These are phyloP conservation scores for Coemansia aciculifera DNA, from an alignment of 192 early-diverging fungal species.

Conservation along the genomic window DNA sequence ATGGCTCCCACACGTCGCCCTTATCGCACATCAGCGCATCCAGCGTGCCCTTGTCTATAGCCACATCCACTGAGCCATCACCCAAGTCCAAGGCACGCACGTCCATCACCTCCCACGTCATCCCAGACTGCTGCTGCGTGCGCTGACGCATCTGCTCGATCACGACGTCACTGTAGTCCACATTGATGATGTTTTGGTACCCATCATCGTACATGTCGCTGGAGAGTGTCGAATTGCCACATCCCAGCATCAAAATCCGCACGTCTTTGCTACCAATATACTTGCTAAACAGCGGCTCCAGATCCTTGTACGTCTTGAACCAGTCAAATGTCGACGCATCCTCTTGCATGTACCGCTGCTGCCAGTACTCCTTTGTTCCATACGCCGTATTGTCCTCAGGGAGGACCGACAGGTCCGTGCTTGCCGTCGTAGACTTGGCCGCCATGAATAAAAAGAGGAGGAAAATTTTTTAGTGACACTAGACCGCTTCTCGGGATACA, in stretches of 20 bases:
- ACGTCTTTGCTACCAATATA: constrained; percentile 58
- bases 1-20: constrained; percentile 87
- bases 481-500: not conserved
- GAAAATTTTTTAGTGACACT: not conserved
- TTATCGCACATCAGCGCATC: constrained; percentile 86
- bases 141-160: constrained; percentile 73
- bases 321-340: constrained; percentile 72
- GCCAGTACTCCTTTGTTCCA: constrained; percentile 79
- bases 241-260: constrained; percentile 80
- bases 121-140: constrained; percentile 27
- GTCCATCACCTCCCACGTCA: constrained; percentile 71
- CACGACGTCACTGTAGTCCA: constrained; percentile 78
- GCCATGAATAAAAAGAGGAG: not conserved
- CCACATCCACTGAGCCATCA: constrained; percentile 66
- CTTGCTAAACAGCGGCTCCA: constrained; percentile 62
- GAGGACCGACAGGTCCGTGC: constrained; percentile 51
- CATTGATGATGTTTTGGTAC: constrained; percentile 71
- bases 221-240: constrained; percentile 79
- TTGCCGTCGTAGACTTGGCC: constrained; percentile 12
- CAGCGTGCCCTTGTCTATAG: constrained; percentile 90
- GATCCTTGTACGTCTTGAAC: constrained; percentile 81
- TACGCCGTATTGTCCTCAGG: constrained; percentile 71
- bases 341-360: constrained; percentile 61
- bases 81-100: constrained; percentile 70
- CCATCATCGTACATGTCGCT: constrained; percentile 80